Percentiles rank a stretch among this genome's conserved stretches.
Conservation (phyloP, 177 flowering plant genomes). For the Tripterygium wilfordii region DNA sequence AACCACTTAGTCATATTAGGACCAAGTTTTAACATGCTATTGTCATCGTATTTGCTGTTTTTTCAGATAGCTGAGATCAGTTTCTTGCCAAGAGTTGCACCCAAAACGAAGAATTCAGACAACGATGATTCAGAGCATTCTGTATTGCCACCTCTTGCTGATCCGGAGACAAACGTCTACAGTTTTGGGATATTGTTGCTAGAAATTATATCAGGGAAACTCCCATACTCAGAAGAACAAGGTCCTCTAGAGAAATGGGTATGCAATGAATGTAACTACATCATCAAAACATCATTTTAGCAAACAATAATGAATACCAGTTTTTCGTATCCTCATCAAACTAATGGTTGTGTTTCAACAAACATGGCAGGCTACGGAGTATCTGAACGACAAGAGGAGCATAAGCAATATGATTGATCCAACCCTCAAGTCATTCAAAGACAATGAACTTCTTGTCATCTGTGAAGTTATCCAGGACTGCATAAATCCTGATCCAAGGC, state of each 20-base stretch:
- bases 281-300: too few relatives aligned
- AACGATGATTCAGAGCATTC: conserved; percentile 34
- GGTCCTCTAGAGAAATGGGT: conserved; percentile 70
- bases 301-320: too few relatives aligned
- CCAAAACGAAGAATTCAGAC: conserved; percentile 24
- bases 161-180: conserved; percentile 60
- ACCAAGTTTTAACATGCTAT: neutral
- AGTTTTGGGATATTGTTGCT: conserved; percentile 75
- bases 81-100: conserved; percentile 23
- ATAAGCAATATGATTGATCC: conserved; percentile 65
- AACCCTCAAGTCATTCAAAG: conserved; percentile 60
- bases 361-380: conserved; percentile 49
- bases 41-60: neutral
- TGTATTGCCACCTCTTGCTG: conserved; percentile 33
- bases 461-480: conserved; percentile 73
- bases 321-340: too few relatives aligned
- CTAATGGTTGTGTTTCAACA: too few relatives aligned
- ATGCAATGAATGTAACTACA: conserved; percentile 10
- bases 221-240: conserved; percentile 52
- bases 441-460: conserved; percentile 59
- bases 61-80: conserved; percentile 49
- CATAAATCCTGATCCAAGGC: conserved; percentile 42
- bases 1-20: neutral
- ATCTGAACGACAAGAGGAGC: conserved; percentile 41
- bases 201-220: conserved; percentile 81